Evolutionary conservation across 1,284 basidiomycete genomes (phyloP).

Genomic region (Marasmius tenuissimus): DNA sequence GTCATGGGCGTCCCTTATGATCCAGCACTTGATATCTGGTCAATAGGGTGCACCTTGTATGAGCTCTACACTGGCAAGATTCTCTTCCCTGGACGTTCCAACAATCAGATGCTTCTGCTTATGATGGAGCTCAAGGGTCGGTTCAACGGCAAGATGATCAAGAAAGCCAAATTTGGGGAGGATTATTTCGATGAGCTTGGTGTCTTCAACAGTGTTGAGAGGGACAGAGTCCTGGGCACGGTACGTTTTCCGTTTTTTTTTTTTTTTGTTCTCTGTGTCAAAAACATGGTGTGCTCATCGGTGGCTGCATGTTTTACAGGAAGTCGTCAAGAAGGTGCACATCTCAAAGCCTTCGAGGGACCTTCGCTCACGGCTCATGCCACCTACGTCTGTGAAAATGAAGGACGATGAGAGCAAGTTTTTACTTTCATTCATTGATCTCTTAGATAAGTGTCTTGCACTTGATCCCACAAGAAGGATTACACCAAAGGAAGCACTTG

Average conservation of each 20-base stretch:
- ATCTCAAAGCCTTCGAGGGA: slow-evolving; percentile 85
- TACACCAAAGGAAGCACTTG: slow-evolving; percentile 84
- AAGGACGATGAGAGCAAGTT: slow-evolving; percentile 88
- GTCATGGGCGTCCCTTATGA: slow-evolving; percentile 96
- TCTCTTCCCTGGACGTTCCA: slow-evolving; percentile 93
- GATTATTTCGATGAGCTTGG: slow-evolving; percentile 94
- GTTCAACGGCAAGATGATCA: slow-evolving; percentile 92
- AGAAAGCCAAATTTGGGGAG: slow-evolving; percentile 89
- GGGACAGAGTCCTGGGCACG: slow-evolving; percentile 78
- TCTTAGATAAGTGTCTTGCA: slow-evolving; percentile 89
- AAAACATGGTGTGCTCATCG: slow-evolving; percentile 10
- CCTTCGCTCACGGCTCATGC: slow-evolving; percentile 81
- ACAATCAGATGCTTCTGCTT: slow-evolving; percentile 96
- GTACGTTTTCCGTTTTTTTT: slow-evolving; percentile 48
- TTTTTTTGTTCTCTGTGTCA: slow-evolving; percentile 5
- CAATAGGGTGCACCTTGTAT: slow-evolving; percentile 95
- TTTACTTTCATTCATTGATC: slow-evolving; percentile 83
- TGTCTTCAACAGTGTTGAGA: slow-evolving; percentile 79
- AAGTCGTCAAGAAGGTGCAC: slow-evolving; percentile 78
- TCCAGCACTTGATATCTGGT: slow-evolving; percentile 94
- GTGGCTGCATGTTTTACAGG: slow-evolving; percentile 44
- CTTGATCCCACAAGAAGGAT: slow-evolving; percentile 90
- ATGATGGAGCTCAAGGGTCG: slow-evolving; percentile 98
- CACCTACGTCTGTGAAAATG: slow-evolving; percentile 73
- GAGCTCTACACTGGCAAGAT: slow-evolving; percentile 99